These are phyloP conservation scores for Torulaspora microellipsoides DNA, from an alignment of 805 yeast species.

Conservation along the genomic window DNA sequence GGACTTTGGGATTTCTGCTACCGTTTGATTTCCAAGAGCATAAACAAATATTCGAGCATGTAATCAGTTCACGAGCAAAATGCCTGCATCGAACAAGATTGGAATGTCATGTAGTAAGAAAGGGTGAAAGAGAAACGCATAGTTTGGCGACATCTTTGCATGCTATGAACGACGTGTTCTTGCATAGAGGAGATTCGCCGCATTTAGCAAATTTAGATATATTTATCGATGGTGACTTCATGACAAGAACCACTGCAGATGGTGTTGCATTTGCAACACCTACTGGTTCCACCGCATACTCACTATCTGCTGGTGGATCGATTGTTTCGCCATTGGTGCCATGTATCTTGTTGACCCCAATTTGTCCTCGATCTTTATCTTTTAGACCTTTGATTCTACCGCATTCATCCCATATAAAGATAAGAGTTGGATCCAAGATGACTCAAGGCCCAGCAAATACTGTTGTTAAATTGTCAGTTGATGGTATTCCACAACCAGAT, in stretches of 20 bases:
- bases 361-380: conserved; percentile 87
- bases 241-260: conserved; percentile 90
- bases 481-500: conserved; percentile 73
- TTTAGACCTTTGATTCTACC: conserved; percentile 87
- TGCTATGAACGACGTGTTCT: conserved; percentile 88
- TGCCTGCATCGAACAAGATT: conserved; percentile 75
- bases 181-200: conserved; percentile 86
- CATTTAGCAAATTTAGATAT: conserved; percentile 80
- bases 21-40: conserved; percentile 77
- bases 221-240: conserved; percentile 74
- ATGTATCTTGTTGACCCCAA: conserved; percentile 78
- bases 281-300: conserved; percentile 93
- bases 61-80: conserved; percentile 62
- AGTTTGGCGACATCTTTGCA: conserved; percentile 35
- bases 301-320: conserved; percentile 85
- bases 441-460: conserved; percentile 35
- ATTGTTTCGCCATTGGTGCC: conserved; percentile 87
- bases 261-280: conserved; percentile 86
- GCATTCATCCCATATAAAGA: conserved; percentile 64
- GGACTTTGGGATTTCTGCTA: conserved; percentile 82
- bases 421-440: conserved; percentile 51
- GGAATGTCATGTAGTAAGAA: conserved; percentile 62
- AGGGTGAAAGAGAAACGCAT: conserved; percentile 17
- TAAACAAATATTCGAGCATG: conserved; percentile 55
- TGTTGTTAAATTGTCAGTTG: conserved; percentile 63